Conservation (phyloP, 108 stramenopile species). For the Fistulifera pelliculosa region DNA sequence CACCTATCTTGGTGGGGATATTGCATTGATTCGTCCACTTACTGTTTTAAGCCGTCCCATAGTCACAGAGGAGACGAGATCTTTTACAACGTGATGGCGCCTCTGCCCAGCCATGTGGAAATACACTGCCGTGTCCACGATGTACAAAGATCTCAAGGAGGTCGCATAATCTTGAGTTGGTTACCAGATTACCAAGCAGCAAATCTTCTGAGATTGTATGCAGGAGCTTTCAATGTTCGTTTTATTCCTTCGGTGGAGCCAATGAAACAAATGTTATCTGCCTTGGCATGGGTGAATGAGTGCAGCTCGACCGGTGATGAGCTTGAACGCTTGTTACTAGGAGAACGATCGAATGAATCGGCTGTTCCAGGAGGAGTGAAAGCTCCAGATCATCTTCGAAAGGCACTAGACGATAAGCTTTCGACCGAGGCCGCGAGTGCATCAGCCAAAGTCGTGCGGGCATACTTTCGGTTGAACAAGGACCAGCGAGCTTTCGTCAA, state of each 20-base stretch:
- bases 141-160: neutral
- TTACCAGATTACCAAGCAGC: too few relatives aligned
- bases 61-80: neutral
- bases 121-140: neutral
- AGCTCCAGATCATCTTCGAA: neutral
- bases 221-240: neutral
- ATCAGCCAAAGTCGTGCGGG: slow-evolving; percentile 2
- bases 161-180: slow-evolving; percentile 1
- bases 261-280: neutral
- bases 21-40: slow-evolving; percentile 47
- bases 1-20: slow-evolving; percentile 42
- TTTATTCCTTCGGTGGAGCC: neutral
- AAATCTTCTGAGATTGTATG: neutral
- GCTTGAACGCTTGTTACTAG: neutral
- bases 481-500: slow-evolving; percentile 40
- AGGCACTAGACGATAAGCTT: slow-evolving; percentile 1
- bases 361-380: neutral
- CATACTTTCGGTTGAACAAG: slow-evolving; percentile 20
- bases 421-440: neutral
- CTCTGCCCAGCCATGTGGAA: neutral
- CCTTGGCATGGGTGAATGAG: slow-evolving; percentile 1
- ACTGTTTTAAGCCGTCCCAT: slow-evolving; percentile 1
- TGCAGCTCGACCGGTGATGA: neutral
- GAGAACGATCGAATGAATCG: neutral
- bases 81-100: neutral